A percentile compares a stretch with the other conserved stretches of the same genome.
phyloP scores from a whole-genome alignment of 495 filamentous ascomycete genomes.

The Apiosordaria backusii region DNA sequence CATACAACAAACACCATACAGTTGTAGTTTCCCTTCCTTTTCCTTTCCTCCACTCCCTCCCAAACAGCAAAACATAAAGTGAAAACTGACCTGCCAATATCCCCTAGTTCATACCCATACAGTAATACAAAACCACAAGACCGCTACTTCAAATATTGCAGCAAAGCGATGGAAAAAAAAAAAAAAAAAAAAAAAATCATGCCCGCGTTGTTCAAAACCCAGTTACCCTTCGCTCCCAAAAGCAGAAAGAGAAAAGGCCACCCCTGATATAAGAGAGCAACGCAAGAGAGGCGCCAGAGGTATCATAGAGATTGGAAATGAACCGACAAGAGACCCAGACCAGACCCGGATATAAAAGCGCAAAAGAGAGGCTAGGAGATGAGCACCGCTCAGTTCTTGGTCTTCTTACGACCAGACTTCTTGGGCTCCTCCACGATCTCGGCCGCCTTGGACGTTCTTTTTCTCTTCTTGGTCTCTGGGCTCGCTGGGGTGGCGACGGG shows the following conservation, averaged over 20 bases:
- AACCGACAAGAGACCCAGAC: constrained; percentile 7
- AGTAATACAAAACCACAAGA: background rate
- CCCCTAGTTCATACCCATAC: background rate
- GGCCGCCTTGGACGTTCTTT: constrained; percentile 49
- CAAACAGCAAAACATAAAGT: background rate
- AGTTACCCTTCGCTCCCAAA: background rate
- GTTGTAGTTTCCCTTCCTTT: background rate
- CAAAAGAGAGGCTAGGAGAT: constrained; percentile 5
- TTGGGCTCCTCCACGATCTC: constrained; percentile 47
- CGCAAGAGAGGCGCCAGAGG: constrained; percentile 22
- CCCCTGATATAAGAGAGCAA: constrained; percentile 14
- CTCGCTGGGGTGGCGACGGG: constrained; percentile 48
- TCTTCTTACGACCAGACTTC: constrained; percentile 53
- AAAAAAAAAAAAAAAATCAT: constrained; percentile 4
- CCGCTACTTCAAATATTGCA: constrained; percentile 8
- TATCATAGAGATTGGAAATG: constrained; percentile 29
- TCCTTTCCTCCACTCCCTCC: background rate
- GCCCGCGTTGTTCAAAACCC: background rate
- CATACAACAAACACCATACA: background rate
- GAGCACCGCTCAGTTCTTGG: constrained; percentile 32
- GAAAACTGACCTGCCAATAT: background rate
- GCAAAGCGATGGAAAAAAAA: constrained; percentile 3
- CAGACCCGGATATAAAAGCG: constrained; percentile 15
- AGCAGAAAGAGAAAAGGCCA: background rate
- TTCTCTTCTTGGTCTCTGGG: constrained; percentile 63